Percentiles rank a stretch among this genome's conserved stretches.
phyloP scores from a whole-genome alignment of 148 eudicot species.

The Chenopodium berlandieri region DNA sequence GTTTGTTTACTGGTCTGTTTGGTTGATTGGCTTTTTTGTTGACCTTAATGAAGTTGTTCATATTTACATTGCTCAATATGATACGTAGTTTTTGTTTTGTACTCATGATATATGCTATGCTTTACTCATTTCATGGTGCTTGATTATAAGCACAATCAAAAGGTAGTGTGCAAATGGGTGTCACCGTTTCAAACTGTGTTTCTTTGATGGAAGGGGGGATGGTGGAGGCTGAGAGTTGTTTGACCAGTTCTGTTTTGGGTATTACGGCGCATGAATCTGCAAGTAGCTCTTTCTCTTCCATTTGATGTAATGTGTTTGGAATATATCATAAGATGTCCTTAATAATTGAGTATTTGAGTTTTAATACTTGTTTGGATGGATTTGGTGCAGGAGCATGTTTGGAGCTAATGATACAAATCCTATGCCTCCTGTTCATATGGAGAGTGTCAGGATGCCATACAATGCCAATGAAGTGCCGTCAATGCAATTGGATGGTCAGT shows the following conservation, averaged over 20 bases:
- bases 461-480: conserved; percentile 35
- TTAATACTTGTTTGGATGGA: conserved; percentile 17
- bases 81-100: not conserved
- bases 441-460: conserved; percentile 38
- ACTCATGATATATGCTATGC: not conserved
- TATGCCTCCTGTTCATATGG: conserved; percentile 35
- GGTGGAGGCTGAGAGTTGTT: not conserved
- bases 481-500: conserved; percentile 51
- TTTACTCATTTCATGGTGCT: not conserved
- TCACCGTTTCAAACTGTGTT: not conserved
- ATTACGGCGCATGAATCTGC: not conserved
- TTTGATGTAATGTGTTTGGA: not conserved
- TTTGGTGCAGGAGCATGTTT: conserved; percentile 48
- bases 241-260: not conserved
- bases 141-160: not conserved
- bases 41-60: not conserved
- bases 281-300: not conserved
- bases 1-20: not conserved
- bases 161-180: not conserved
- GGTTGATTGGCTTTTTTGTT: not conserved
- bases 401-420: conserved; percentile 41
- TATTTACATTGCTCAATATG: not conserved
- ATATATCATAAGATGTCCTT: not conserved
- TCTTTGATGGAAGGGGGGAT: not conserved
- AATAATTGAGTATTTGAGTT: not conserved